Percentiles rank a stretch among this genome's conserved stretches.
These are phyloP conservation scores for Spencermartinsiella ligniputridi DNA, from an alignment of 1,139 yeast species.

Conservation along the genomic window DNA sequence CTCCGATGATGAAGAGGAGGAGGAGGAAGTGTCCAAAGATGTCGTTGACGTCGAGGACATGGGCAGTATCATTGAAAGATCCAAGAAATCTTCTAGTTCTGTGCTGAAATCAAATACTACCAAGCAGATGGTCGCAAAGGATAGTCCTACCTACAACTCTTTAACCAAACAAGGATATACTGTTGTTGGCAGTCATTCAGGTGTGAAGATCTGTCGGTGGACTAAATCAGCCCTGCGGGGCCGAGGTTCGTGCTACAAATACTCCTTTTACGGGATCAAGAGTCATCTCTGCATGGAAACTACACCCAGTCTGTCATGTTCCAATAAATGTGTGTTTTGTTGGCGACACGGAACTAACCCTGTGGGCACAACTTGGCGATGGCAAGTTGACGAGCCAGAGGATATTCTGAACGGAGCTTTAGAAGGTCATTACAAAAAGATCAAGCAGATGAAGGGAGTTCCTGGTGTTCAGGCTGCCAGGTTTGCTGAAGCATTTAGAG, in stretches of 20 bases:
- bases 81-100: constrained; percentile 18
- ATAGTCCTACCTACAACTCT: constrained; percentile 84
- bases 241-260: constrained; percentile 90
- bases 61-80: constrained; percentile 55
- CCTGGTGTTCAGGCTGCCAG: constrained; percentile 91
- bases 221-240: constrained; percentile 92
- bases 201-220: constrained; percentile 95
- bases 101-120: constrained; percentile 34
- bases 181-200: constrained; percentile 90
- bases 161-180: constrained; percentile 92
- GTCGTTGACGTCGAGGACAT: constrained; percentile 83
- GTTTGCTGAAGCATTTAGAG: constrained; percentile 84
- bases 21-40: constrained; percentile 31
- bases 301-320: constrained; percentile 89
- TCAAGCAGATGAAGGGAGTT: constrained; percentile 91
- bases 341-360: constrained; percentile 99
- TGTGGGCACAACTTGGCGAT: constrained; percentile 93
- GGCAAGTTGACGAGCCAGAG: constrained; percentile 92
- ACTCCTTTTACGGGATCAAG: constrained; percentile 83
- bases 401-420: constrained; percentile 79
- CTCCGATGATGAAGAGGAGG: constrained; percentile 45
- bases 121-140: constrained; percentile 85
- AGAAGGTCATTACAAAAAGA: constrained; percentile 83
- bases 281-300: constrained; percentile 96
- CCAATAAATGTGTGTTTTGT: constrained; percentile 93